These are phyloP conservation scores for Marchantia polymorpha DNA, from an alignment of 225 moss, liverwort and hornwort genomes.

Conservation along the genomic window DNA sequence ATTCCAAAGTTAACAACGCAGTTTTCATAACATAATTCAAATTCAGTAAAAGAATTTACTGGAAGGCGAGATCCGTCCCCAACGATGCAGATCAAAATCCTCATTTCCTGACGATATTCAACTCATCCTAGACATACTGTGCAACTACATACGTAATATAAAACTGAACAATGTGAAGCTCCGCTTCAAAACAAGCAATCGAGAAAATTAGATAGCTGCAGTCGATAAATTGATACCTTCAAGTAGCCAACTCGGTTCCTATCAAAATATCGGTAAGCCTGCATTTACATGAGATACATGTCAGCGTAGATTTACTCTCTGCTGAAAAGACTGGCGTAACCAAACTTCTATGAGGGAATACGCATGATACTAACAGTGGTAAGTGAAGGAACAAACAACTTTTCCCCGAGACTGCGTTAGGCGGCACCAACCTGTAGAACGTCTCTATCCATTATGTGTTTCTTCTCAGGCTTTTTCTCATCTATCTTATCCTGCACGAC, in stretches of 20 bases:
- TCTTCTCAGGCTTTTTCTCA: slow-evolving; percentile 52
- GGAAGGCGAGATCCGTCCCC: too few species aligned
- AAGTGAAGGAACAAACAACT: not conserved
- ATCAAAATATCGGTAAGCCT: slow-evolving; percentile 97
- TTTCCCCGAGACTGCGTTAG: not conserved
- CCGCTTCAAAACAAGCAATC: too few species aligned
- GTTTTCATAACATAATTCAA: not conserved
- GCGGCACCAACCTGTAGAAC: slow-evolving; percentile 55
- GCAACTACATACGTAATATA: too few species aligned
- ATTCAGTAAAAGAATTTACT: too few species aligned
- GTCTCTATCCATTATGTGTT: slow-evolving; percentile 52
- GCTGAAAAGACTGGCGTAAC: not conserved
- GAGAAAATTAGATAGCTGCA: not conserved
- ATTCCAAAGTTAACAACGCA: too few species aligned
- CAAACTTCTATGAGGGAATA: not conserved
- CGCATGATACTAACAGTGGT: not conserved
- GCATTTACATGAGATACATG: slow-evolving; percentile 10
- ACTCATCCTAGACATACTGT: too few species aligned
- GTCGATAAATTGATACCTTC: slow-evolving; percentile 58
- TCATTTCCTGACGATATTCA: too few species aligned
- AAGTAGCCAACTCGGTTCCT: slow-evolving; percentile 87
- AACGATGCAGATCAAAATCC: too few species aligned
- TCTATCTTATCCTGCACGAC: slow-evolving; percentile 53
- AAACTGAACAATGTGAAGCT: too few species aligned
- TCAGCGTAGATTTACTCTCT: not conserved